Conservation (phyloP, 139 green algal species). For the Choricystis sp. region DNA sequence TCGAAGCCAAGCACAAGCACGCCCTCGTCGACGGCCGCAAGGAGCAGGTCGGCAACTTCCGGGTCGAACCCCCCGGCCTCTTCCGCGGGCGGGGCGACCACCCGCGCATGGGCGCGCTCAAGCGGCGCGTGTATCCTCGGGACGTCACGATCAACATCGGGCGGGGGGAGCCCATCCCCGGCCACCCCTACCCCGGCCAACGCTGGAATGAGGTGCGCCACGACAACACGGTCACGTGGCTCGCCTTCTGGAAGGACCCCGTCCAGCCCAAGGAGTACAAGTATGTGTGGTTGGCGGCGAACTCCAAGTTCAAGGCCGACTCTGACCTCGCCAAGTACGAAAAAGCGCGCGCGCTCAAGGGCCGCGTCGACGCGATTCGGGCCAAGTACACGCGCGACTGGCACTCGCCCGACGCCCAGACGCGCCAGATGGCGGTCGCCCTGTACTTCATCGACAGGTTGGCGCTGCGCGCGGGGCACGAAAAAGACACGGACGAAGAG, state of each 20-base stretch:
- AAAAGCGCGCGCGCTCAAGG: constrained; percentile 83
- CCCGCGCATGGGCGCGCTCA: constrained; percentile 95
- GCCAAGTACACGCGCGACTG: constrained; percentile 27
- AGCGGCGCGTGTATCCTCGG: constrained; percentile 81
- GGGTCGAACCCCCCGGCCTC: constrained; percentile 90
- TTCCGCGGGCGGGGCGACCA: constrained; percentile 97
- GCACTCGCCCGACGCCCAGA: constrained; percentile 7
- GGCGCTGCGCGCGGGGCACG: constrained; percentile 92
- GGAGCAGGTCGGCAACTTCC: constrained; percentile 98
- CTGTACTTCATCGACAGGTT: constrained; percentile 98
- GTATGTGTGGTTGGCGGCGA: constrained; percentile 94
- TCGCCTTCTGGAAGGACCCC: constrained; percentile 94
- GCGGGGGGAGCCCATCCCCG: constrained; percentile 47
- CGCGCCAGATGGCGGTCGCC: constrained; percentile 58
- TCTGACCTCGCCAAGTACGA: constrained; percentile 94
- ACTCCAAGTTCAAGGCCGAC: constrained; percentile 76
- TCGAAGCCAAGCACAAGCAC: constrained; percentile 82
- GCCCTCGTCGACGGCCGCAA: constrained; percentile 68
- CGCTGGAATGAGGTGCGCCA: constrained; percentile 45
- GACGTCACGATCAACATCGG: constrained; percentile 98
- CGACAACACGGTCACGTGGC: constrained; percentile 92
- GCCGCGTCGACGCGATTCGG: constrained; percentile 25
- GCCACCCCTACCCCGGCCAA: constrained; percentile 68
- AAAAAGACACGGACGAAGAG: constrained; percentile 97
- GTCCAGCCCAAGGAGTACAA: constrained; percentile 72